These are phyloP conservation scores for Gonium pectorale DNA, from an alignment of 139 green algal species.

Conservation along the genomic window DNA sequence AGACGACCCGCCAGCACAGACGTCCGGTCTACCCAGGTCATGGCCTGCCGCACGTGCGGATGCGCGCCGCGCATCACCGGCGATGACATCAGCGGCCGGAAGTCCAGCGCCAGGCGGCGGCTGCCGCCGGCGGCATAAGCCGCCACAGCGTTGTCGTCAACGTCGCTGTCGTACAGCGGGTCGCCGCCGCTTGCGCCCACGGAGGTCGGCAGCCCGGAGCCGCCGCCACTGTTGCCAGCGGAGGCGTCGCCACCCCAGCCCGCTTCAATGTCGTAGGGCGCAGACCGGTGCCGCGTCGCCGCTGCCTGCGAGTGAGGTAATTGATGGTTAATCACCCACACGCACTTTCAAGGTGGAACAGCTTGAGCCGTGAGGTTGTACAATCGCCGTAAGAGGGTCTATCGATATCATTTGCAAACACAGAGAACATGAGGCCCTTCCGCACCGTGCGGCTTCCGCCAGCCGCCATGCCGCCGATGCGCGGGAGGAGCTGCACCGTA, in stretches of 20 bases:
- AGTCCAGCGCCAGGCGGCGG: conserved; percentile 27
- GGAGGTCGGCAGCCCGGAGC: conserved; percentile 8
- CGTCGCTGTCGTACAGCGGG: background rate
- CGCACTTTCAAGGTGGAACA: too few relatives aligned
- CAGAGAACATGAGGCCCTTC: too few relatives aligned
- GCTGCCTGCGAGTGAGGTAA: too few relatives aligned
- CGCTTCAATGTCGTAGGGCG: conserved; percentile 20
- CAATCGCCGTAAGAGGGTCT: too few relatives aligned
- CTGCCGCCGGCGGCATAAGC: conserved; percentile 17
- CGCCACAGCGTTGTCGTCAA: background rate
- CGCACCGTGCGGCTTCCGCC: conserved; percentile 29
- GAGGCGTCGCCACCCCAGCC: background rate
- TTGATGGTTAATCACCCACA: too few relatives aligned
- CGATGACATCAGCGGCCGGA: conserved; percentile 34
- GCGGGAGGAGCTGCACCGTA: conserved; percentile 29
- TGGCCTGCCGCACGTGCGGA: conserved; percentile 33
- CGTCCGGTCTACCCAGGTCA: conserved; percentile 20
- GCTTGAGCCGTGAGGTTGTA: too few relatives aligned
- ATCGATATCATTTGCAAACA: too few relatives aligned
- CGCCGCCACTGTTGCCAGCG: background rate
- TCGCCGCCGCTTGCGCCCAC: background rate
- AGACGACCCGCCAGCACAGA: conserved; percentile 6
- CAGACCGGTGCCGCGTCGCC: background rate
- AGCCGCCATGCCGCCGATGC: conserved; percentile 9
- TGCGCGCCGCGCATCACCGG: conserved; percentile 29